A percentile compares a stretch with the other conserved stretches of the same genome.
Evolutionary conservation across 192 early-diverging fungal species (phyloP).

Genomic region (Kappamyces sp.): DNA sequence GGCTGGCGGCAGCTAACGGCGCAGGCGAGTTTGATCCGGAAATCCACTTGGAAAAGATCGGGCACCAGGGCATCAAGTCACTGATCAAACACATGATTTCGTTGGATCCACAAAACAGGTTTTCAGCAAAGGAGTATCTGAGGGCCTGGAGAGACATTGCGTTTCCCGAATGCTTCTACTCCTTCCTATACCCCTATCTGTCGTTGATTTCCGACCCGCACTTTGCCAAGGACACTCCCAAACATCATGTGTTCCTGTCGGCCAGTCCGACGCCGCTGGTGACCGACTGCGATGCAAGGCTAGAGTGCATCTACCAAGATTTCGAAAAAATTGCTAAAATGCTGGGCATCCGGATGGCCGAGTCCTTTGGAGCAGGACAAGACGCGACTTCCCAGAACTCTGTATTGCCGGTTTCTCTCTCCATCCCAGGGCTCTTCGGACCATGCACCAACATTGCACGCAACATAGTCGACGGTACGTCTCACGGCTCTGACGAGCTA

Average conservation of each 20-base stretch:
- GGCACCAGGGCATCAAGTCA: conserved; percentile 64
- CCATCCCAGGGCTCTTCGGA: conserved; percentile 25
- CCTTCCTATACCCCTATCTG: conserved; percentile 68
- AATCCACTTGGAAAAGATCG: conserved; percentile 72
- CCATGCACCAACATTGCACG: conserved; percentile 10
- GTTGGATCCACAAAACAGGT: conserved; percentile 67
- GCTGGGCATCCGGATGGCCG: conserved; percentile 33
- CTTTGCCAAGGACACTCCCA: conserved; percentile 1
- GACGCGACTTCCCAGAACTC: background rate
- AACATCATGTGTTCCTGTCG: conserved; percentile 1
- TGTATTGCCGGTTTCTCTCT: conserved; percentile 22
- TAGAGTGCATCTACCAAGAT: conserved; percentile 67
- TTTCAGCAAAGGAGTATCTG: conserved; percentile 71
- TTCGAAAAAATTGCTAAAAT: conserved; percentile 63
- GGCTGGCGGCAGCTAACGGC: too few relatives aligned
- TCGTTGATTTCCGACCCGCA: conserved; percentile 53
- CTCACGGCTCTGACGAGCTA: background rate
- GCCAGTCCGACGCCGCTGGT: conserved; percentile 10
- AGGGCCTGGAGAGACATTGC: conserved; percentile 66
- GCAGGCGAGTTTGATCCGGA: conserved; percentile 61
- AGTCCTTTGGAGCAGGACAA: conserved; percentile 3
- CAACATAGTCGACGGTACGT: background rate
- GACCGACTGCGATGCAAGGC: conserved; percentile 62
- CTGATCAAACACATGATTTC: conserved; percentile 87
- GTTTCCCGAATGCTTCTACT: conserved; percentile 70